phyloP scores from a whole-genome alignment of 371 early-diverging fungal species.

The Saksenaea vasiformis region DNA sequence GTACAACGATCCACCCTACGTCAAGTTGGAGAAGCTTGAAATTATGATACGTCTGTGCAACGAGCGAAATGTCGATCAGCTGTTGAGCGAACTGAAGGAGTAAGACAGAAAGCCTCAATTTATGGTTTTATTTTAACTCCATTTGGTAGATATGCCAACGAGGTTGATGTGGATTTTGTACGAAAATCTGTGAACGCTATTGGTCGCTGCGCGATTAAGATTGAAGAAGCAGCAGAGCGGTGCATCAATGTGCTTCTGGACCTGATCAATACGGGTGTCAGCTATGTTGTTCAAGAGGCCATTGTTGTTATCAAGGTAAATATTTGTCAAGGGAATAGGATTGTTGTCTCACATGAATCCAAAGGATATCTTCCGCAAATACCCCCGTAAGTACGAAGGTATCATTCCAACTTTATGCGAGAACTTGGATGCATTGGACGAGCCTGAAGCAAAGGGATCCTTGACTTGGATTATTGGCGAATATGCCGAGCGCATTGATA shows the following conservation, averaged over 20 bases:
- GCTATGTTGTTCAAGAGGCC: constrained; percentile 94
- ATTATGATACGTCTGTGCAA: constrained; percentile 84
- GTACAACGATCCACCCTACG: constrained; percentile 96
- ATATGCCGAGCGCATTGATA: constrained; percentile 92
- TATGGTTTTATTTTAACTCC: not conserved
- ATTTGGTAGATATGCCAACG: constrained; percentile 75
- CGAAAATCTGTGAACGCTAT: constrained; percentile 90
- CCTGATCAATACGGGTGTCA: constrained; percentile 86
- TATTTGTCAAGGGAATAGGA: not conserved
- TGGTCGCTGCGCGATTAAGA: constrained; percentile 91
- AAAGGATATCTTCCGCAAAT: constrained; percentile 93
- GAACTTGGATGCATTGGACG: constrained; percentile 88
- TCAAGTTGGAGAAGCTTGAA: constrained; percentile 92
- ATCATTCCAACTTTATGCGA: constrained; percentile 88
- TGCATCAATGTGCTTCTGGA: constrained; percentile 88
- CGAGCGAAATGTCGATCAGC: constrained; percentile 78
- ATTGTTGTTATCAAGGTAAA: constrained; percentile 80
- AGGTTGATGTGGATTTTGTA: constrained; percentile 96
- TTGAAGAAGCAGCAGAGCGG: constrained; percentile 78
- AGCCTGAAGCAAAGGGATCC: constrained; percentile 94
- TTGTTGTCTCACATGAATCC: not conserved
- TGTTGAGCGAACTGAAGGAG: constrained; percentile 91
- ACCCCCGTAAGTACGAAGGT: constrained; percentile 91
- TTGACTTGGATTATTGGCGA: constrained; percentile 98
- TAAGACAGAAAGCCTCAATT: constrained; percentile 34